These are phyloP conservation scores for Neonectria sp. DNA, from an alignment of 2,329 filamentous ascomycete species.

Conservation along the genomic window DNA sequence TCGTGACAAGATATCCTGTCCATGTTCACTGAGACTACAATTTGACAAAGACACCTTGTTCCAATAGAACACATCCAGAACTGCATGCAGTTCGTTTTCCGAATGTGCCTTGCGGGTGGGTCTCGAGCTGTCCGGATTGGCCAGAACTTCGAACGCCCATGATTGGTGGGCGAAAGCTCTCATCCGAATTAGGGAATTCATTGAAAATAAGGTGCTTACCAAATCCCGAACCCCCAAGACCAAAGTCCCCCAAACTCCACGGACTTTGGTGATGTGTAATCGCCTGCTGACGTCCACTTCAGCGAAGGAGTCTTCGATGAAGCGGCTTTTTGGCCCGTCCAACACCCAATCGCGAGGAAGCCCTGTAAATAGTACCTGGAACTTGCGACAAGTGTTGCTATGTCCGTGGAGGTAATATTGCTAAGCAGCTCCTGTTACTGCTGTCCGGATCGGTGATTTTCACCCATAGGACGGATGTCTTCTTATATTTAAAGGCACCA, in stretches of 20 bases:
- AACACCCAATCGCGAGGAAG: background rate
- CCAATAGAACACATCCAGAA: background rate
- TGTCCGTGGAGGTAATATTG: conserved; percentile 1
- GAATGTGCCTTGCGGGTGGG: background rate
- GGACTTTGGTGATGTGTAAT: conserved; percentile 24
- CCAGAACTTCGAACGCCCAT: no score
- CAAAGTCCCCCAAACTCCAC: conserved; percentile 15
- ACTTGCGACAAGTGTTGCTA: background rate
- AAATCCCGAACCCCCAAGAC: conserved; percentile 1
- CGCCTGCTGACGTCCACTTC: background rate
- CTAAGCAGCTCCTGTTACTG: background rate
- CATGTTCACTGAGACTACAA: conserved; percentile 6
- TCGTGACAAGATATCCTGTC: background rate
- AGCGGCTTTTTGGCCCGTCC: background rate
- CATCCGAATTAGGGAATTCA: background rate
- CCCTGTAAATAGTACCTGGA: no score
- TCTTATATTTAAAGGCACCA: conserved; percentile 15
- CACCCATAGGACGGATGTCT: background rate
- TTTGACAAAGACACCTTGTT: background rate
- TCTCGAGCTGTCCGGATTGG: no score
- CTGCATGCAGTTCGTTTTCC: background rate
- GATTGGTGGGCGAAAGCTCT: background rate
- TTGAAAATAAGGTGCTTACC: conserved; percentile 20
- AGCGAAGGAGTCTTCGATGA: background rate
- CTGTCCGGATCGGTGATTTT: background rate